Evolutionary conservation across 2,329 filamentous ascomycete species (phyloP), one percentile per base, ranked within the genome.

Genomic region (Clonostachys byssicola): DNA sequence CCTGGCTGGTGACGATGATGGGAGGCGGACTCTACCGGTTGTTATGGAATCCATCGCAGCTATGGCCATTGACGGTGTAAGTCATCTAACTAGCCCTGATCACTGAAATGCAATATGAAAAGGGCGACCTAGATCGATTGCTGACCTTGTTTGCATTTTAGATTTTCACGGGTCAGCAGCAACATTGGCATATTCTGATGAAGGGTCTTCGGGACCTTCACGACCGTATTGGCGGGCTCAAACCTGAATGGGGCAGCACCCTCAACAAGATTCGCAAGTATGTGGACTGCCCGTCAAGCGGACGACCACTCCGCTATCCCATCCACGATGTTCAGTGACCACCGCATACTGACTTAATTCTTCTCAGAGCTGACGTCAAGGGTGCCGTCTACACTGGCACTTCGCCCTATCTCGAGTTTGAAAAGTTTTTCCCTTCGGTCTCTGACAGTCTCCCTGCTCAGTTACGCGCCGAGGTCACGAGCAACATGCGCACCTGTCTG

Each of bases 131-230:
- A 3, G 3, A 8, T n/a, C 36, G 7, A 39, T 7, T 13, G 5
- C 34, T 39, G 18, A 18, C 23, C 9, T 23, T 2, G 34, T 12
- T 38, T 40, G 3, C 40, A 46, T 30, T 16, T 36, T 18, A 63
- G 60, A 56, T 56, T n/a, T 63, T 63, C 17, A 57, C 61, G 8
- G 63, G 64, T 14, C 59, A 64, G 16, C 57, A 65, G 42, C 63
- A 68, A 43, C 64, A 68, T 49, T 68, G 66, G 66, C 55, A 64
- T 44, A 50, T 67, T 13, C 65, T 68, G 35, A 68, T 68, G 63
- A 55, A 55, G 34, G 65, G 63, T 1, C 55, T 68, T 1, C 49
- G 54, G 36, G 57, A 61, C 30, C 55, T 67, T 17, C 54, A 66
- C 18, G 60, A 63, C 18, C 46, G 65, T 7, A 55, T 56, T 33